Conservation (phyloP, 1,139 yeast genomes). For the Sugiyamaella xylanicola region DNA sequence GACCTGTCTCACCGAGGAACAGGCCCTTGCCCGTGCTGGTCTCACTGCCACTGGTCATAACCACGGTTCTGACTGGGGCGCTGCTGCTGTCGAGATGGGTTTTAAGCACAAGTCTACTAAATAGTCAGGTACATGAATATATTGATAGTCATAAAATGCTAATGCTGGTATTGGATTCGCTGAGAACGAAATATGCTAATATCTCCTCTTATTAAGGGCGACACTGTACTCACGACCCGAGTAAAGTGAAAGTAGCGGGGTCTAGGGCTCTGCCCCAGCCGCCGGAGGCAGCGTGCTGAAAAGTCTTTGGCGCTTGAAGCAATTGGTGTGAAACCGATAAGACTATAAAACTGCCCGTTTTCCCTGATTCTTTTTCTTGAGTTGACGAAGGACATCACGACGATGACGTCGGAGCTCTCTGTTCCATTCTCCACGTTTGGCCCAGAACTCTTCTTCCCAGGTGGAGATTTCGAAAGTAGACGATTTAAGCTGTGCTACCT, state of each 20-base stretch:
- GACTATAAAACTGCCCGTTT: constrained; percentile 10
- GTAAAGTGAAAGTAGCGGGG: too few species aligned
- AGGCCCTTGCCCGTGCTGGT: constrained; percentile 95
- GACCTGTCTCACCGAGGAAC: constrained; percentile 91
- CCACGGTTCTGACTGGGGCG: constrained; percentile 98
- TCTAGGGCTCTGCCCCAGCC: not conserved
- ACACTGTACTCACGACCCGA: too few species aligned
- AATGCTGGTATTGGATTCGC: not conserved
- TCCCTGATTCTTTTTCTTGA: constrained; percentile 46
- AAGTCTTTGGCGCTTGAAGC: too few species aligned
- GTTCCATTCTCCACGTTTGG: constrained; percentile 76
- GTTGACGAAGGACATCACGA: constrained; percentile 68
- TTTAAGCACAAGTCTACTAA: constrained; percentile 28
- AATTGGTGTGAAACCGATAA: too few species aligned
- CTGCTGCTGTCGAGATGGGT: constrained; percentile 97
- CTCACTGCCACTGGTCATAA: constrained; percentile 75
- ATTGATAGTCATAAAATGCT: constrained; percentile 3
- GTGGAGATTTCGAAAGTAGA: constrained; percentile 46
- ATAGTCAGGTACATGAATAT: constrained; percentile 4
- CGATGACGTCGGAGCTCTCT: constrained; percentile 73
- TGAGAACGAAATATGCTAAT: too few species aligned
- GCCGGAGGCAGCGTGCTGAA: not conserved
- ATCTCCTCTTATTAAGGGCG: too few species aligned
- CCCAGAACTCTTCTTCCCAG: constrained; percentile 83
- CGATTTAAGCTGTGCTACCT: constrained; percentile 56